Conservation (phyloP, 2,329 filamentous ascomycete species). For the Hymenoscyphus linearis region DNA sequence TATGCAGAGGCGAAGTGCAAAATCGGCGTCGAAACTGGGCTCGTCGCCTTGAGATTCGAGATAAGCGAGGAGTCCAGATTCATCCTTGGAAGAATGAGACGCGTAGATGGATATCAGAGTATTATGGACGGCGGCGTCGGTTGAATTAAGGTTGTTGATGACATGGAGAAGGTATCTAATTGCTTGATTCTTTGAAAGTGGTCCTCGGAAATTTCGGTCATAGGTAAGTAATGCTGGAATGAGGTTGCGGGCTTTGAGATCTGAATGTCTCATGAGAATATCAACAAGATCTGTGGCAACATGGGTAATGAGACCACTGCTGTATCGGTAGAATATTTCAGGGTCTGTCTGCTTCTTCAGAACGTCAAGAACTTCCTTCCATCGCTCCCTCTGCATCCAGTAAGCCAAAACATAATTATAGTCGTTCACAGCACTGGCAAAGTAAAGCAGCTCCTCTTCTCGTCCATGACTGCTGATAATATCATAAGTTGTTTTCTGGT, state of each 20-base stretch:
- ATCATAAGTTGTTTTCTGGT: slow-evolving; percentile 89
- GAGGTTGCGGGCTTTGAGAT: slow-evolving; percentile 77
- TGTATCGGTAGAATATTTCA: slow-evolving; percentile 94
- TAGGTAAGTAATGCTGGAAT: slow-evolving; percentile 94
- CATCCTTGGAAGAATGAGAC: slow-evolving; percentile 74
- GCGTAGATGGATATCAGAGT: slow-evolving; percentile 95
- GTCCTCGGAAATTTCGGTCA: slow-evolving; percentile 68
- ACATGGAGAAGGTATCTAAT: slow-evolving; percentile 90
- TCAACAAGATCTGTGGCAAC: slow-evolving; percentile 83
- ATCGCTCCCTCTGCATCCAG: slow-evolving; percentile 93
- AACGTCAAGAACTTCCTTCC: slow-evolving; percentile 79
- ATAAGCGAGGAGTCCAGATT: slow-evolving; percentile 80
- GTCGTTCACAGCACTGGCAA: slow-evolving; percentile 82
- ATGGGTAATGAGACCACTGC: slow-evolving; percentile 92
- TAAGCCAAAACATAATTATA: slow-evolving; percentile 94
- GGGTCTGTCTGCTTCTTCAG: slow-evolving; percentile 89
- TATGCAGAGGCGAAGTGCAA: slow-evolving; percentile 91
- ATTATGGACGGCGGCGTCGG: slow-evolving; percentile 87
- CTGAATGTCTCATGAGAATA: slow-evolving; percentile 85
- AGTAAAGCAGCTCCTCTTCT: slow-evolving; percentile 87
- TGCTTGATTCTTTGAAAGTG: slow-evolving; percentile 78
- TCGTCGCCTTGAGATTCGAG: slow-evolving; percentile 86
- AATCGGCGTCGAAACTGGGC: slow-evolving; percentile 88
- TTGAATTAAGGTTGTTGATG: slow-evolving; percentile 77
- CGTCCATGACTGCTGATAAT: slow-evolving; percentile 92